Percentiles rank a stretch among this genome's conserved stretches.
These are phyloP conservation scores for Boletus semigastroideus DNA, from an alignment of 1,284 basidiomycete genomes.

Conservation along the genomic window DNA sequence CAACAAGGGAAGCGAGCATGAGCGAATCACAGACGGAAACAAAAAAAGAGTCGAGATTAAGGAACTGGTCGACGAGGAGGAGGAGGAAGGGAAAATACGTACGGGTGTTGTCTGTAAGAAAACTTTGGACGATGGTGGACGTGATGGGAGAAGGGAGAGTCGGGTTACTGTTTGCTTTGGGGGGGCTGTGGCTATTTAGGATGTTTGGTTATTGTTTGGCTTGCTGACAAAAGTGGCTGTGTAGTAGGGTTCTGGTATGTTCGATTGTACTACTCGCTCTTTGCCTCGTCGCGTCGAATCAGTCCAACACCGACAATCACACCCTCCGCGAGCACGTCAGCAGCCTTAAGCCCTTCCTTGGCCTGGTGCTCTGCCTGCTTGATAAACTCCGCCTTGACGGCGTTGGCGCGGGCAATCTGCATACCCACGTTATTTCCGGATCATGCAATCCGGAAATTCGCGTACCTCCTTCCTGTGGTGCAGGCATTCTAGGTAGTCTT, in stretches of 20 bases:
- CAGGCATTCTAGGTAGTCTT: conserved; percentile 93
- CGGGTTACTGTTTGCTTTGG: conserved; percentile 13
- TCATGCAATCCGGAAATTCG: conserved; percentile 18
- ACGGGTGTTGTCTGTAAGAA: conserved; percentile 28
- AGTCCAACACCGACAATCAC: conserved; percentile 74
- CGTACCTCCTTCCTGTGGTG: conserved; percentile 88
- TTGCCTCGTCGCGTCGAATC: conserved; percentile 48
- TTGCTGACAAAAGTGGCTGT: conserved; percentile 32
- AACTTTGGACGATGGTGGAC: conserved; percentile 10
- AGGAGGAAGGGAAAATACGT: background rate
- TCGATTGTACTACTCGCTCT: too few relatives aligned
- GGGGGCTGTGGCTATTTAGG: conserved; percentile 43
- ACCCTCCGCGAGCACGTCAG: conserved; percentile 72
- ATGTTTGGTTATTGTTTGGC: conserved; percentile 46
- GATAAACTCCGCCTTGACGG: conserved; percentile 73
- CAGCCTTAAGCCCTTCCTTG: conserved; percentile 68
- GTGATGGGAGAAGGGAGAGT: conserved; percentile 55
- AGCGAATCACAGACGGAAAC: background rate
- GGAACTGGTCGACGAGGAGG: background rate
- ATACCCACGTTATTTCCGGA: conserved; percentile 6
- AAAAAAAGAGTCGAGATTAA: background rate
- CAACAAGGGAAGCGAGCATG: conserved; percentile 18
- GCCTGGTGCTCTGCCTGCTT: conserved; percentile 65
- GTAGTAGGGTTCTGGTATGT: background rate
- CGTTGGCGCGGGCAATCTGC: conserved; percentile 73